Conservation (phyloP, 2,329 filamentous ascomycete genomes). For the Sclerotinia trifoliorum region DNA sequence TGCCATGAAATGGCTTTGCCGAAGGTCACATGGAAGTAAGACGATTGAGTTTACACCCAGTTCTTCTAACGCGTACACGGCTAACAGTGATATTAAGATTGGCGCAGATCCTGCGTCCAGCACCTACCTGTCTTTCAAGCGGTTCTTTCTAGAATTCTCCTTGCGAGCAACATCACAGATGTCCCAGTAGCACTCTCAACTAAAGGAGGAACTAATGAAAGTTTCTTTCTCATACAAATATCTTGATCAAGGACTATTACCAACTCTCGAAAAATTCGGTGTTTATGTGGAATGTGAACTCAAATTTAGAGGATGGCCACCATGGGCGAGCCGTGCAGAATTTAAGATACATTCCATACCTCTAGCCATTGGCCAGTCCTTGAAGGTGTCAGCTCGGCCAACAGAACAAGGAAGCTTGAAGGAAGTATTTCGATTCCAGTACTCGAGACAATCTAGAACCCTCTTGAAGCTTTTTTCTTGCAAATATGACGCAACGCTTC, state of each 20-base stretch:
- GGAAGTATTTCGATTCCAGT: conserved; percentile 52
- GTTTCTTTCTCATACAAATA: conserved; percentile 61
- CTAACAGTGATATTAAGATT: conserved; percentile 49
- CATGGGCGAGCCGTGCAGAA: conserved; percentile 42
- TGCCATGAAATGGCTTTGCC: conserved; percentile 55
- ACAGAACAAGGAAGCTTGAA: conserved; percentile 42
- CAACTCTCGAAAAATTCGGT: conserved; percentile 52
- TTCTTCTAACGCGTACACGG: conserved; percentile 32
- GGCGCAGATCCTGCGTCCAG: conserved; percentile 54
- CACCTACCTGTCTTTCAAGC: conserved; percentile 59
- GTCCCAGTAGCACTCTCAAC: conserved; percentile 52
- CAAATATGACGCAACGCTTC: conserved; percentile 45
- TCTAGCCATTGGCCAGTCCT: conserved; percentile 41
- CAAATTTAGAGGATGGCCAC: conserved; percentile 50
- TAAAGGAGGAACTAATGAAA: conserved; percentile 59
- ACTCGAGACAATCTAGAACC: conserved; percentile 46
- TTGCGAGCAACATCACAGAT: conserved; percentile 47
- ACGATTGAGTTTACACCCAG: conserved; percentile 39
- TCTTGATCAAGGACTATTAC: conserved; percentile 59
- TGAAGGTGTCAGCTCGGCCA: conserved; percentile 41
- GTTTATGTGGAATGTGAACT: conserved; percentile 49
- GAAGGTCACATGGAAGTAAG: conserved; percentile 51
- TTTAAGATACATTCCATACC: conserved; percentile 47
- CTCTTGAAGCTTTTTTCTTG: conserved; percentile 45
- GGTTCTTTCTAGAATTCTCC: conserved; percentile 58